Percentiles rank a stretch among this genome's conserved stretches.
Evolutionary conservation across 129 eudicot species (phyloP).

Genomic region (Arctium lappa): DNA sequence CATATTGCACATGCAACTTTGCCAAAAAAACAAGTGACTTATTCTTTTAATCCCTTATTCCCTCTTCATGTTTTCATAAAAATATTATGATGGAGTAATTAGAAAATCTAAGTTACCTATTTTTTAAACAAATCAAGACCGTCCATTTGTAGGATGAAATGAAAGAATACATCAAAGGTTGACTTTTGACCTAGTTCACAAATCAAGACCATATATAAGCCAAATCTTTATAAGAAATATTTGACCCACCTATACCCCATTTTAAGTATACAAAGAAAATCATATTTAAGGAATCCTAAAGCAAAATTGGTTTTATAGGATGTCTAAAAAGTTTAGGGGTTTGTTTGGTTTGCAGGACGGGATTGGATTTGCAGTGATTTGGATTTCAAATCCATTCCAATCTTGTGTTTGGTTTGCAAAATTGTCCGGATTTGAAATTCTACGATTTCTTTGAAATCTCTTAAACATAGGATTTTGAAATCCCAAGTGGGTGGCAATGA

Average conservation of each 20-base stretch:
- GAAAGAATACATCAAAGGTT: slow-evolving; percentile 1
- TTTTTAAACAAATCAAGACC: slow-evolving; percentile 18
- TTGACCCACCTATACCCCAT: not conserved
- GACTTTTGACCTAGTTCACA: slow-evolving; percentile 15
- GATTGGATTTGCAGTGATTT: too few species aligned
- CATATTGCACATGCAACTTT: slow-evolving; percentile 33
- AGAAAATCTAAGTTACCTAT: slow-evolving; percentile 22
- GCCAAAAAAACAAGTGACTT: slow-evolving; percentile 21
- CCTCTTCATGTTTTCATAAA: not conserved
- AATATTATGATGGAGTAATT: slow-evolving; percentile 17
- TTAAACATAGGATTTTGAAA: too few species aligned
- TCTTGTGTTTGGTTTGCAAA: too few species aligned
- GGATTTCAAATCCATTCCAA: too few species aligned
- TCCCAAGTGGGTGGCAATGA: too few species aligned
- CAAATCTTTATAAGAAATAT: not conserved
- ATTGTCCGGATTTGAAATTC: too few species aligned
- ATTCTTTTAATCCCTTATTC: not conserved
- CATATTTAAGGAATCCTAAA: not conserved
- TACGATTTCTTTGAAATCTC: too few species aligned
- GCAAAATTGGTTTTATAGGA: too few species aligned
- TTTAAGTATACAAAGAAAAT: not conserved
- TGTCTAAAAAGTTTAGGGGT: too few species aligned
- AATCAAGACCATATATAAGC: not conserved
- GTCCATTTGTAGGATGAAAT: slow-evolving; percentile 10
- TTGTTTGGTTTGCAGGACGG: too few species aligned